A percentile compares a stretch with the other conserved stretches of the same genome.
Conservation (phyloP, 371 early-diverging fungal species). For the Conidiobolus incongruus region DNA sequence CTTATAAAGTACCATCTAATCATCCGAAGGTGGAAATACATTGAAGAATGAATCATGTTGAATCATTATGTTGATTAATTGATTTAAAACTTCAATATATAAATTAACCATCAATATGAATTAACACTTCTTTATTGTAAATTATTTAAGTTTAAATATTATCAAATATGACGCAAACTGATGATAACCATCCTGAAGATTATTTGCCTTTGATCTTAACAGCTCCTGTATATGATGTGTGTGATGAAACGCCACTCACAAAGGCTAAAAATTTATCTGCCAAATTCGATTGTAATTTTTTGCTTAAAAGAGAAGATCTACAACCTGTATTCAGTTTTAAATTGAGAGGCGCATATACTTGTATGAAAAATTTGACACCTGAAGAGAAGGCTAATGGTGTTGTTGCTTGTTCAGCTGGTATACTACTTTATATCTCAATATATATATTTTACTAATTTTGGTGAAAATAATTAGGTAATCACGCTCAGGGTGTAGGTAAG, state of each 20-base stretch:
- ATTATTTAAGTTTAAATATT: no score
- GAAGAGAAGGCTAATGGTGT: conserved; percentile 68
- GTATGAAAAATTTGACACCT: conserved; percentile 46
- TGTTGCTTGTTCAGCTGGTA: conserved; percentile 85
- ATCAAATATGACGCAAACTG: no score
- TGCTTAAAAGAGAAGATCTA: conserved; percentile 76
- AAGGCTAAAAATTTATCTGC: conserved; percentile 55
- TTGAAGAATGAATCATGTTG: no score
- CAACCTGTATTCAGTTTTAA: conserved; percentile 96
- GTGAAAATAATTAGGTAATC: conserved; percentile 42
- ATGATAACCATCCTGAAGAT: conserved; percentile 14
- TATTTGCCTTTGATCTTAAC: conserved; percentile 78
- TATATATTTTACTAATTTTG: no score
- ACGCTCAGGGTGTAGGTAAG: conserved; percentile 68
- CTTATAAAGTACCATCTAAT: no score
- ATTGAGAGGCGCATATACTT: conserved; percentile 89
- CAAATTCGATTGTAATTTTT: conserved; percentile 13
- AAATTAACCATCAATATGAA: no score
- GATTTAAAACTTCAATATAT: no score
- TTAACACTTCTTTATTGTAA: no score
- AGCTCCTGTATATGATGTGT: conserved; percentile 75
- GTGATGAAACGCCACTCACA: conserved; percentile 71
- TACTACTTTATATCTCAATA: no score
- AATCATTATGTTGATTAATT: no score
- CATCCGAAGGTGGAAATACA: no score